Conservation (phyloP, 202 grass and related monocot genomes). For the Panicum hallii region DNA sequence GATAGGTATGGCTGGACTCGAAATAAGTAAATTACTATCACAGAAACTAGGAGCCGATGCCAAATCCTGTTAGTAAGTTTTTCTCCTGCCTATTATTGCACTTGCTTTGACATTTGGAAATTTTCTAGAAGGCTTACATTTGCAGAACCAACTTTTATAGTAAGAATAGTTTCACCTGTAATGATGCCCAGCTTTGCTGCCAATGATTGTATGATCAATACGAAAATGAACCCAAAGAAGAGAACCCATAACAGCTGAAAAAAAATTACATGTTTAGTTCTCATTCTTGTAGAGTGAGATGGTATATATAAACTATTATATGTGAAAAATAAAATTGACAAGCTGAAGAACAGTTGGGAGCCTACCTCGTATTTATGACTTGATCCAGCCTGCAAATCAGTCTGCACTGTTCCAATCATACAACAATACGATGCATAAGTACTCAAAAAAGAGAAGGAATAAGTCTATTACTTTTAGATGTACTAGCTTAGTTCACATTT, state of each 20-base stretch:
- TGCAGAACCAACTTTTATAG: neutral
- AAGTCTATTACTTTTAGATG: neutral
- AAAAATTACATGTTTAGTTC: neutral
- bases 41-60: neutral
- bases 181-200: slow-evolving; percentile 70
- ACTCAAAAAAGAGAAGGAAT: neutral
- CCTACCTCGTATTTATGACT: slow-evolving; percentile 79
- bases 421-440: neutral
- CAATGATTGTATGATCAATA: slow-evolving; percentile 74
- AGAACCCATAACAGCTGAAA: slow-evolving; percentile 78
- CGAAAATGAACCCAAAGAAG: slow-evolving; percentile 73
- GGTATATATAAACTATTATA: neutral
- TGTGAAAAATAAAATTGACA: neutral
- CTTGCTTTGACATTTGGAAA: neutral
- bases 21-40: neutral
- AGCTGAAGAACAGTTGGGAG: neutral
- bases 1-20: neutral
- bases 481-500: neutral
- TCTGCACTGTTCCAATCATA: slow-evolving; percentile 68
- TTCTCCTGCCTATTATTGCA: neutral
- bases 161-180: slow-evolving; percentile 61
- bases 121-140: neutral
- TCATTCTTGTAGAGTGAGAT: neutral
- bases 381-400: slow-evolving; percentile 76
- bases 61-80: neutral